phyloP scores from a whole-genome alignment of 2,329 filamentous ascomycete species.

The Claviceps sp. region DNA sequence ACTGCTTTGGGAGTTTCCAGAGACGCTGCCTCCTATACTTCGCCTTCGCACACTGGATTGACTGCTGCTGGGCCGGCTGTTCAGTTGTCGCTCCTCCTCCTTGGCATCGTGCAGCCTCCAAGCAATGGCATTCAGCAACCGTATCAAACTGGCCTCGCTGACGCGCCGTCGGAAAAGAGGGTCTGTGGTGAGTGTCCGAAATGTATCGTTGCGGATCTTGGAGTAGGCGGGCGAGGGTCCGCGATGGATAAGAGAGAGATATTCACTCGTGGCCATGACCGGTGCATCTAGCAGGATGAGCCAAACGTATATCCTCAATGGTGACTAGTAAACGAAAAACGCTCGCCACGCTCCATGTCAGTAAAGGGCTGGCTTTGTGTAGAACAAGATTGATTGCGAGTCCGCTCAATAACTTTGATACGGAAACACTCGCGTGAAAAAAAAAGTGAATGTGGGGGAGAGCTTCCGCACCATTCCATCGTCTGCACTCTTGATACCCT shows the following conservation, averaged over 20 bases:
- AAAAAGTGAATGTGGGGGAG: background rate
- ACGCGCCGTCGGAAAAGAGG: conserved; percentile 93
- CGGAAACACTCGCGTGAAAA: no score
- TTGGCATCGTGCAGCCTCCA: conserved; percentile 83
- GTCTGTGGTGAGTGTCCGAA: conserved; percentile 90
- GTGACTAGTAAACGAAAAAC: conserved; percentile 47
- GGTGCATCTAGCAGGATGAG: conserved; percentile 82
- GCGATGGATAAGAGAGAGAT: conserved; percentile 80
- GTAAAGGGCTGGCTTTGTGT: background rate
- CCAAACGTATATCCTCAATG: conserved; percentile 91
- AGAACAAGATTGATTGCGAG: background rate
- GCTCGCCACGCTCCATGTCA: background rate
- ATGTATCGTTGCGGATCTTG: conserved; percentile 97
- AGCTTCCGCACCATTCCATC: conserved; percentile 59
- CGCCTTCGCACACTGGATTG: conserved; percentile 20
- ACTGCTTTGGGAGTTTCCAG: conserved; percentile 25
- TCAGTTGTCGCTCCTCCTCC: conserved; percentile 28
- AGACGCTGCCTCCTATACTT: conserved; percentile 19
- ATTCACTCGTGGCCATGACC: conserved; percentile 72
- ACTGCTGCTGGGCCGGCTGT: conserved; percentile 24
- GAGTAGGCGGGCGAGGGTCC: conserved; percentile 89
- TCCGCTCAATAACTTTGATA: background rate
- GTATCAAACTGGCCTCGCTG: conserved; percentile 87
- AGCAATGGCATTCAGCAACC: conserved; percentile 84
- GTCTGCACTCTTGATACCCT: conserved; percentile 62